Base-by-base conservation (phyloP, 2,329 filamentous ascomycete species). In the Stagonosporopsis vannaccii region DNA sequence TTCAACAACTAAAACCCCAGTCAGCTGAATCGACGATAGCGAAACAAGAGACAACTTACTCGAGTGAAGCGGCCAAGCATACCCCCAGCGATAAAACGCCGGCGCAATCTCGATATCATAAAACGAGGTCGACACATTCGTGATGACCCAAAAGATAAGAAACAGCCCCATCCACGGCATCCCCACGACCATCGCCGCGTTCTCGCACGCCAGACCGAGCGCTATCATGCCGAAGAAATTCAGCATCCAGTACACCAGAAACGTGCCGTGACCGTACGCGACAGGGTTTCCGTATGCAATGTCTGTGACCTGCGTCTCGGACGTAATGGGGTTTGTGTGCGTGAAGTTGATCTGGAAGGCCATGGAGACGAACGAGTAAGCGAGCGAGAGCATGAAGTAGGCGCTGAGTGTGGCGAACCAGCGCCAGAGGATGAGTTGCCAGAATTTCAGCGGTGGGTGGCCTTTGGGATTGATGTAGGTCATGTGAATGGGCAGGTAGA, bases 91-190 rank as follows among this genome's bases (percentile, higher is more conserved):
- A 67, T 85, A 90, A 65, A 89, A 88, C 0, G 71, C 75, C 0
- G 84, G 82, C 2, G 83, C 81, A 22, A 89, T 75, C 23, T 85
- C 83, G 39, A 89, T 76, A 4, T 83, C 75, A 68, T 88, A 85
- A 63, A 89, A 87, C 0, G 80, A 75, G 0, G 85, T 87, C 0
- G 80, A 77, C 0, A 88, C 85, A 63, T 90, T 90, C 6, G 84
- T 82, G 52, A 89, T 86, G 37, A 89, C 85, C 86, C 85, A 88
- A 64, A 87, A 88, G 52, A 89, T 87, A 2, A 90, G 73, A 81
- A 86, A 90, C 0, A 87, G 69, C 0, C 84, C 81, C 47, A 79
- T 83, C 85, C 85, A 89, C 0, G 84, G 86, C 62, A 83, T 78
- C 0, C 84, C 85, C 4, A 89, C 75, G 2, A 88, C 65, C 83